A percentile compares a stretch with the other conserved stretches of the same genome.
Evolutionary conservation across 1,139 yeast genomes (phyloP).

Genomic region (Geotrichum carabidarum): DNA sequence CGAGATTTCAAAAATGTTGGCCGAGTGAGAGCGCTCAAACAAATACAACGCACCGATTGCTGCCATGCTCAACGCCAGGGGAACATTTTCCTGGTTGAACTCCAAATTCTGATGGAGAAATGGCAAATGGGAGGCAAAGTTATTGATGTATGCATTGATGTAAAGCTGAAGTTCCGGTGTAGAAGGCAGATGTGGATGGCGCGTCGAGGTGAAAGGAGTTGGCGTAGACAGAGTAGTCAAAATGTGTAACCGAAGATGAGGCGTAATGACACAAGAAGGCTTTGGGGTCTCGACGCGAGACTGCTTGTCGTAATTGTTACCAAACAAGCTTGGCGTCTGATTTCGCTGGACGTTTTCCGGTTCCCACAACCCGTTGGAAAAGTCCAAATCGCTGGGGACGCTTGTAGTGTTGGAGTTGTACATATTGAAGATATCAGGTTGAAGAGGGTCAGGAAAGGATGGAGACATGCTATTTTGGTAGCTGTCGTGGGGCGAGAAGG

Average conservation of each 20-base stretch:
- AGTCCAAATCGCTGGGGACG: slow-evolving; percentile 12
- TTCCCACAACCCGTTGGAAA: slow-evolving; percentile 15
- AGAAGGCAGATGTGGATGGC: slow-evolving; percentile 57
- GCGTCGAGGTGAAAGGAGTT: slow-evolving; percentile 52
- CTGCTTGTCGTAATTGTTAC: slow-evolving; percentile 6
- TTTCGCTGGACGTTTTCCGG: slow-evolving; percentile 16
- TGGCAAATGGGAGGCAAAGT: slow-evolving; percentile 76
- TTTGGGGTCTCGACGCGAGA: neutral
- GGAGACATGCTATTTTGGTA: slow-evolving; percentile 7
- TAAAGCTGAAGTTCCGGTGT: slow-evolving; percentile 70
- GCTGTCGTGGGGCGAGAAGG: slow-evolving; percentile 5
- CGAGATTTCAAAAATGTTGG: slow-evolving; percentile 70
- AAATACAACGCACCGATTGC: slow-evolving; percentile 85
- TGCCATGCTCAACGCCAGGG: slow-evolving; percentile 74
- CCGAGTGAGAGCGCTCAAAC: slow-evolving; percentile 73
- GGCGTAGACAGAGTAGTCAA: slow-evolving; percentile 50
- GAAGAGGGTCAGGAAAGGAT: slow-evolving; percentile 6
- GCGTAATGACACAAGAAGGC: slow-evolving; percentile 46
- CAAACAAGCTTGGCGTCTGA: slow-evolving; percentile 13
- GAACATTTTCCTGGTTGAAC: slow-evolving; percentile 60
- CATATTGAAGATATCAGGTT: neutral
- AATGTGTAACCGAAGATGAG: slow-evolving; percentile 64
- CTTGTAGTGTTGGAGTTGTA: neutral
- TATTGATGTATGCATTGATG: slow-evolving; percentile 62
- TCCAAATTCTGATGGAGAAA: slow-evolving; percentile 70